Evolutionary conservation across 306 rosid species (phyloP).

Genomic region (Malus sieversii): DNA sequence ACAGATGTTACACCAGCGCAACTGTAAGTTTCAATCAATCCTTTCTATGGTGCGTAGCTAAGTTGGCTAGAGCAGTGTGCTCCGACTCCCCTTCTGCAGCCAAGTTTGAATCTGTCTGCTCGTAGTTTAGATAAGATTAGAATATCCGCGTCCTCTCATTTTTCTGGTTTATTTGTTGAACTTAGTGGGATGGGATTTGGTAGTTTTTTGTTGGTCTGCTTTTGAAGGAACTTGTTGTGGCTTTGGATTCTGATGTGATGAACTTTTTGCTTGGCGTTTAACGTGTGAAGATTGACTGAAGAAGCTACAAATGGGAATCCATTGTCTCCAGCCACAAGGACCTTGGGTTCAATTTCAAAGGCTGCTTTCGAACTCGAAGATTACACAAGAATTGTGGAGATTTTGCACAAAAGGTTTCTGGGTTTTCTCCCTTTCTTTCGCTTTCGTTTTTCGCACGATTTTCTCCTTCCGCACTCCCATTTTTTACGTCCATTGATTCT

Average conservation of each 20-base stretch:
- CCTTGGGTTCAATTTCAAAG: slow-evolving; percentile 73
- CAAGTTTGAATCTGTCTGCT: background rate
- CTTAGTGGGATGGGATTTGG: background rate
- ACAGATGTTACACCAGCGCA: slow-evolving; percentile 91
- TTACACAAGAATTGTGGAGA: slow-evolving; percentile 53
- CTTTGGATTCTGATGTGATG: slow-evolving; percentile 10
- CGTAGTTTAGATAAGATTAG: background rate
- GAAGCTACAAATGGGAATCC: slow-evolving; percentile 77
- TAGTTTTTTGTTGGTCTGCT: background rate
- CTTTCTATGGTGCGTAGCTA: background rate
- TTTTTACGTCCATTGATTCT: too few relatives aligned
- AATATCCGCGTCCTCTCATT: background rate
- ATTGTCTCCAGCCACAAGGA: slow-evolving; percentile 54
- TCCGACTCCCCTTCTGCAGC: background rate
- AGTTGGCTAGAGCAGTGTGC: background rate
- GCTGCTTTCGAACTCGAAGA: slow-evolving; percentile 97
- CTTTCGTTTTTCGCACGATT: background rate
- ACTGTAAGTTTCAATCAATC: slow-evolving; percentile 34
- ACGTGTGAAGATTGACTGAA: slow-evolving; percentile 58
- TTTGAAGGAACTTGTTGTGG: background rate
- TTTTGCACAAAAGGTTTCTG: slow-evolving; percentile 38
- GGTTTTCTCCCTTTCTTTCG: background rate
- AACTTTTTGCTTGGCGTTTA: background rate
- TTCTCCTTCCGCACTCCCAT: background rate
- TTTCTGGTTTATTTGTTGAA: background rate